phyloP scores from a whole-genome alignment of 2,329 filamentous ascomycete species.

The Thielaviopsis euricoi region DNA sequence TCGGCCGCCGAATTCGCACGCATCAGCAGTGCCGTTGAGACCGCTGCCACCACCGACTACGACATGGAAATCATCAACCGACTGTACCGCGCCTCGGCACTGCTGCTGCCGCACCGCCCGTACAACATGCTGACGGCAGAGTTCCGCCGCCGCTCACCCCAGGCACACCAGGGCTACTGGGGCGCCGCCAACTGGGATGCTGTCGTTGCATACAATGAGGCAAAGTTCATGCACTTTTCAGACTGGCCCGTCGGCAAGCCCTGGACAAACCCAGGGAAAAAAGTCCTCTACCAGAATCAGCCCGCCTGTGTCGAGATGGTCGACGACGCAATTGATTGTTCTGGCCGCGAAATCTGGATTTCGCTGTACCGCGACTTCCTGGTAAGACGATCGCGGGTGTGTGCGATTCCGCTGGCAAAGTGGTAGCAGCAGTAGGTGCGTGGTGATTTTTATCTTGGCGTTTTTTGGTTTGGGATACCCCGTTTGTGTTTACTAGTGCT shows the following conservation, averaged over 20 bases:
- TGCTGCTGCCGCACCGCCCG: constrained; percentile 46
- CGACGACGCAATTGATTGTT: constrained; percentile 31
- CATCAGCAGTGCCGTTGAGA: constrained; percentile 16
- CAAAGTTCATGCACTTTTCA: constrained; percentile 53
- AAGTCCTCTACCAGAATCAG: constrained; percentile 11
- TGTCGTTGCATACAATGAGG: constrained; percentile 32
- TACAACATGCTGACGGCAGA: constrained; percentile 46
- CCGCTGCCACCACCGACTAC: constrained; percentile 22
- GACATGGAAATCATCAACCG: constrained; percentile 54
- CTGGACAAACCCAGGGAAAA: constrained; percentile 20
- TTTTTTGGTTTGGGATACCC: neutral
- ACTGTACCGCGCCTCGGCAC: constrained; percentile 38
- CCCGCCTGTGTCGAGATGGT: constrained; percentile 25
- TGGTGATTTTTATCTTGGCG: neutral
- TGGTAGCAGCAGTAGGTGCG: neutral
- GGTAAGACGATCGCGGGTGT: constrained; percentile 1
- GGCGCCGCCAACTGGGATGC: constrained; percentile 40
- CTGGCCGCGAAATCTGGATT: constrained; percentile 14
- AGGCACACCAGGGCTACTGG: constrained; percentile 28
- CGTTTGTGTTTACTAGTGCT: too few species aligned
- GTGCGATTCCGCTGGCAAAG: neutral
- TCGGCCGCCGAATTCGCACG: constrained; percentile 31
- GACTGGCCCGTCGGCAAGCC: constrained; percentile 55
- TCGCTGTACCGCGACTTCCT: constrained; percentile 33
- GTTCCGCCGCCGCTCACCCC: constrained; percentile 30